Evolutionary conservation across 2,329 filamentous ascomycete genomes (phyloP).

Genomic region (Exophiala lecanii-corni): DNA sequence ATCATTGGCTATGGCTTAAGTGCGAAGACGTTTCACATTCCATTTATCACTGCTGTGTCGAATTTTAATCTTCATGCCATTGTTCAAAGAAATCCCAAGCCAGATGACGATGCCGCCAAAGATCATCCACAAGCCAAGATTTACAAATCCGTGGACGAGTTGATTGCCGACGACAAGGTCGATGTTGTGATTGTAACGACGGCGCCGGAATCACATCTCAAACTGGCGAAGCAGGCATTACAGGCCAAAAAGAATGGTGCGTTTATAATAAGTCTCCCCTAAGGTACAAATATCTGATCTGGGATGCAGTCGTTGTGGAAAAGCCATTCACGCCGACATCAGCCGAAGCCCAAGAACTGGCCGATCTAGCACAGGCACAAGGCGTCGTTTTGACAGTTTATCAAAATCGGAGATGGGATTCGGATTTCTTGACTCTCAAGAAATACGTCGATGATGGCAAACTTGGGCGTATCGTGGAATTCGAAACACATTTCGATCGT

Average conservation of each 20-base stretch:
- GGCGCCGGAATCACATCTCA: conserved; percentile 66
- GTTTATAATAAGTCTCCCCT: background rate
- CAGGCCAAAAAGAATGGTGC: conserved; percentile 21
- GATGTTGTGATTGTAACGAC: conserved; percentile 69
- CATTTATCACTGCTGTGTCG: conserved; percentile 63
- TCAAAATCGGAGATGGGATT: conserved; percentile 73
- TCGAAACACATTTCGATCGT: conserved; percentile 76
- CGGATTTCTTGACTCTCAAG: conserved; percentile 67
- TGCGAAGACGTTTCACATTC: conserved; percentile 81
- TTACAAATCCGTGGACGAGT: conserved; percentile 57
- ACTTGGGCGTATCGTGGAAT: conserved; percentile 70
- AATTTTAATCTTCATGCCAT: conserved; percentile 67
- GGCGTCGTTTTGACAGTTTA: conserved; percentile 61
- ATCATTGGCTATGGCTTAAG: conserved; percentile 58
- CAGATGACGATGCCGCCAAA: conserved; percentile 60
- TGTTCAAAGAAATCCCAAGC: conserved; percentile 66
- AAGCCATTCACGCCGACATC: conserved; percentile 76
- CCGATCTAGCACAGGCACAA: conserved; percentile 49
- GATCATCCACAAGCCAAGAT: conserved; percentile 64
- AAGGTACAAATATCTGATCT: background rate
- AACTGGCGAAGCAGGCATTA: conserved; percentile 60
- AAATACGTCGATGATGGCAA: conserved; percentile 56
- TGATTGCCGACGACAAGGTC: conserved; percentile 62
- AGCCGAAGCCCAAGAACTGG: conserved; percentile 62
- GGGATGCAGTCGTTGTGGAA: conserved; percentile 61